Evolutionary conservation across 1,284 basidiomycete genomes (phyloP), one percentile per base, ranked within the genome.

Genomic region (Sparassis latifolia): DNA sequence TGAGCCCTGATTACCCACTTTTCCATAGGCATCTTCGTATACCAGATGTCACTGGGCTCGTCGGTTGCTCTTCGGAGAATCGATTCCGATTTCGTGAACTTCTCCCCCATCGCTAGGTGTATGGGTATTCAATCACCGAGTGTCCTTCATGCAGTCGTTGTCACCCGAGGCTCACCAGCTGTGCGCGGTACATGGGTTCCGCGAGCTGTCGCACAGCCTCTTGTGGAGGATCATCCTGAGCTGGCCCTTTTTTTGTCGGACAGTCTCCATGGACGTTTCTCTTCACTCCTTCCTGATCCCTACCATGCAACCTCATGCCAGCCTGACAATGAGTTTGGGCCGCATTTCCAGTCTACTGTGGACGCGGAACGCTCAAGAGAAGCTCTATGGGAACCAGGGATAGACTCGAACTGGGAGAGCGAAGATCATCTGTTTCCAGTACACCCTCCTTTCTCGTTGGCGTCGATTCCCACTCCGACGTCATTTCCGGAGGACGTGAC

Each of bases 41-140:
- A 85, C 65, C 82, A 82, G 62, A 83, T 80, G 64, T 71, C 67
- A 48, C 70, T 86, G 5, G 79, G 76, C 42, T 64, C 73, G 10
- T 70, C 70, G 41, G 66, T 72, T 33, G 68, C 86, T 44, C 67
- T 86, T 53, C 79, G 84, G 57, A 78, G 85, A 50, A 79, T 86
- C 48, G 84, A 87, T 66, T 83, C 83, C 30, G 82, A 84, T 60
- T 87, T 82, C 57, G 84, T 87, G 56, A 85, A 87, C 62, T 69
- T 86, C 42, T 74, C 80, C 35, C 75, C 78, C 31, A 79, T 87
- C 53, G 65, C 77, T 20, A 69, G 73, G 47, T 67, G 68, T 53
- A 66, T 77, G 47, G 67, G 71, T 45, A 57, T 70, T 33, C 58
- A 69, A 2, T 62, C 62, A 41, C 71, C 73, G 6, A 61, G 70